Conservation (phyloP, 805 yeast genomes). For the Debaryomyces prosopidis region DNA sequence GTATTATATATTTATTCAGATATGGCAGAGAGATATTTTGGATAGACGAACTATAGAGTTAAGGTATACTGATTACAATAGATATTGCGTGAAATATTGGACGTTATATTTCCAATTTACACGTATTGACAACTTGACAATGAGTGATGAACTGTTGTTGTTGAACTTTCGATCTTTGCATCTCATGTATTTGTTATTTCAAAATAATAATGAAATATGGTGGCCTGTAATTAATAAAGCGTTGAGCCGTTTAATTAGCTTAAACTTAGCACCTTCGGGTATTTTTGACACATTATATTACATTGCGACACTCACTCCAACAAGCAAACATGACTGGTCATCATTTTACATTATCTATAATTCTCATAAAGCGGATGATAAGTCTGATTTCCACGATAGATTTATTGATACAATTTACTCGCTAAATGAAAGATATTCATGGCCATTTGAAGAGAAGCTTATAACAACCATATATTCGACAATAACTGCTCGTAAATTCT, state of each 20-base stretch:
- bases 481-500: slow-evolving; percentile 32
- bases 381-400: slow-evolving; percentile 20
- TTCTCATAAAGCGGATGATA: slow-evolving; percentile 10
- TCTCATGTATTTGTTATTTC: slow-evolving; percentile 17
- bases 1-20: slow-evolving; percentile 8
- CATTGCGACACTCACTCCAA: slow-evolving; percentile 15
- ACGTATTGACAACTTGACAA: slow-evolving; percentile 12
- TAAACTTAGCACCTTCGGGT: background rate
- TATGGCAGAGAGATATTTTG: slow-evolving; percentile 4
- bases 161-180: slow-evolving; percentile 20
- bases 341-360: slow-evolving; percentile 23
- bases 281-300: slow-evolving; percentile 15
- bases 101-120: slow-evolving; percentile 17
- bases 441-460: slow-evolving; percentile 38
- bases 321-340: slow-evolving; percentile 20
- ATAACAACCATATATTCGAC: slow-evolving; percentile 27
- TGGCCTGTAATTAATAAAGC: slow-evolving; percentile 27
- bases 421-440: slow-evolving; percentile 22
- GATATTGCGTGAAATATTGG: slow-evolving; percentile 18
- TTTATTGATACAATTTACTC: slow-evolving; percentile 29
- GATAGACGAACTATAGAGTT: background rate
- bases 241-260: slow-evolving; percentile 2
- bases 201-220: slow-evolving; percentile 15
- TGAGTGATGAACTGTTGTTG: background rate
- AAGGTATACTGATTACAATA: slow-evolving; percentile 2